Evolutionary conservation across 176 grass and related monocot genomes (phyloP), one percentile per base, ranked within the genome.

Genomic region (Oryza glaberrima): DNA sequence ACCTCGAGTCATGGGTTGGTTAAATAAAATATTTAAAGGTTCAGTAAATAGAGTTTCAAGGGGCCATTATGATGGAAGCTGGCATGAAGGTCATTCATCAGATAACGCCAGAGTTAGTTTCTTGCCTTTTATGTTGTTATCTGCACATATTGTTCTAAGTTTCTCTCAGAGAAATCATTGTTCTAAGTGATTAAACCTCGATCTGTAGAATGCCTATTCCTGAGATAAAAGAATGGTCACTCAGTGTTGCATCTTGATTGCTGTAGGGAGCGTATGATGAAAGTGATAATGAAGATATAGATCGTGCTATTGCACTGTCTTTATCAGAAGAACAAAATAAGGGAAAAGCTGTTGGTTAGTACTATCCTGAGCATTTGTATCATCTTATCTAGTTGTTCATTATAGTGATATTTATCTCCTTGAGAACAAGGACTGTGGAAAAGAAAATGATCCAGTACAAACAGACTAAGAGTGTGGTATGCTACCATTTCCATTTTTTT

Each of bases 271-370:
- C 51, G 1, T 85, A 89, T 67, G 64, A 83, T 72, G 90, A 80
- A 44, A 85, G 76, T 48, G 90, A 88, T 46, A 92, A 87, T 88
- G 95, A 97, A 91, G 95, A 97, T 41, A 88, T 94, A 6, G 88
- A 94, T 83, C 92, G 23, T 88, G 95, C 95, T 85, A 94, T 97
- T 89, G 95, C 95, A 67, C 85, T 97, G 78, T 97, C 95, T 40
- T 82, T 97, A 79, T 75, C 77, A 32, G 92, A 94, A 92, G 93
- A 92, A 67, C 87, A 83, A 35, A 45, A 87, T 43, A 99, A 96
- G 80, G 91, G 88, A 75, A 95, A 94, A 41, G 70, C 81, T 56
- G 69, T 92, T 82, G 96, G 96, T 99, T 88, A 89, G 93, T 92
- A 70, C 51, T 85, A 28, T 28, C 15, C 34, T 76, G 61, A 7